Conservation (phyloP, 345 rosid species). For the Excoecaria cochinchinensis region DNA sequence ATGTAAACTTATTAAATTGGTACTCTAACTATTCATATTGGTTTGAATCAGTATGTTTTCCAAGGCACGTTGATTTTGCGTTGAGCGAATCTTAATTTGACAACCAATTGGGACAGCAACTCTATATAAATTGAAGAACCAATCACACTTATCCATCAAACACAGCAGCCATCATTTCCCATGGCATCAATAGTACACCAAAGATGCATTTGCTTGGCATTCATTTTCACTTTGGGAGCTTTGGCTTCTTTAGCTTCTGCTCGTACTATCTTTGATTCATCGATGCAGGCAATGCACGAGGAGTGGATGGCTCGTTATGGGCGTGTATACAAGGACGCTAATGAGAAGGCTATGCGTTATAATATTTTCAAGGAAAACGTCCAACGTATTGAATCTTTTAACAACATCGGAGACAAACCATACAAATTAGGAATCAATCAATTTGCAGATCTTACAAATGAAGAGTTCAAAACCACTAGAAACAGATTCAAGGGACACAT, state of each 20-base stretch:
- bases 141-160: no score
- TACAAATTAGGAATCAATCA: slow-evolving; percentile 14
- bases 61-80: background rate
- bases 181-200: background rate
- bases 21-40: background rate
- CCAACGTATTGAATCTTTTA: slow-evolving; percentile 1
- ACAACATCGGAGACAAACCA: background rate
- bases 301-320: slow-evolving; percentile 13
- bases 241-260: slow-evolving; percentile 15
- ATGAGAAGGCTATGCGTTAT: slow-evolving; percentile 8
- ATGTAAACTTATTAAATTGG: background rate
- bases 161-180: background rate
- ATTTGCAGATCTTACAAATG: no score
- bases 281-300: background rate
- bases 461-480: slow-evolving; percentile 14
- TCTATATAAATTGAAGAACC: no score
- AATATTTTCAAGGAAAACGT: slow-evolving; percentile 17
- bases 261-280: slow-evolving; percentile 7
- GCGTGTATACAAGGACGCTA: slow-evolving; percentile 13
- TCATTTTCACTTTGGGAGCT: slow-evolving; percentile 12
- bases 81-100: background rate
- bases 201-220: background rate
- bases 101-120: no score
- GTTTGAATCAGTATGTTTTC: background rate
- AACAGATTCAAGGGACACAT: slow-evolving; percentile 16